These are phyloP conservation scores for slime mould (Dictyostelium discoideum) DNA, from an alignment of 78 protist genomes.

Conservation along the genomic window dicty_2.7 NC_007088.5:3045001-3045500, in stretches of 20 bases:
- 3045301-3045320: not conserved
- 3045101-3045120: not conserved
- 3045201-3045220: not conserved
- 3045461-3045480: not conserved
- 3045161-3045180: not conserved
- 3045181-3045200: no score
- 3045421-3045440: no score
- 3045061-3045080: no score
- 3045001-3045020: not conserved
- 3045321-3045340: not conserved
- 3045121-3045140: not conserved
- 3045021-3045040: not conserved
- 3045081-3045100: not conserved
- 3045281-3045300: not conserved
- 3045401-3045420: no score
- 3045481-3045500: not conserved
- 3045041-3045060: not conserved
- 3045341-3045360: no score
- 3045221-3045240: not conserved
- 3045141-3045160: not conserved
- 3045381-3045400: no score
- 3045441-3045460: no score
- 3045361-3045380: no score
- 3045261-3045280: not conserved
- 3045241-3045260: not conserved